Evolutionary conservation across 805 yeast species (phyloP).

Genomic region (Wickerhamomyces strasburgensis): DNA sequence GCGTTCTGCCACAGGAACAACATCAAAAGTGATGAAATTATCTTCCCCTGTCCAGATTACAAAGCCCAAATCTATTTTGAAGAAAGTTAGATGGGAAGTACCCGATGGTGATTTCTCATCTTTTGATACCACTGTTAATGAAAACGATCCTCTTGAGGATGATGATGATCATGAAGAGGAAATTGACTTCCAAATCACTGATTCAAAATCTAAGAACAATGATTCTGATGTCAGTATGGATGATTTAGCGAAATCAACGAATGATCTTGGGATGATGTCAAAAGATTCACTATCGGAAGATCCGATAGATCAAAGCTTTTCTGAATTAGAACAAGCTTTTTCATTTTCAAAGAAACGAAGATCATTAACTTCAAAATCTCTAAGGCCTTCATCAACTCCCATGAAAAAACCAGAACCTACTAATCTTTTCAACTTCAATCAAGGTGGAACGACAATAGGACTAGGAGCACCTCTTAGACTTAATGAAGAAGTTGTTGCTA

Average conservation of each 20-base stretch:
- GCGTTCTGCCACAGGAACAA: constrained; percentile 7
- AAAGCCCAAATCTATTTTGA: constrained; percentile 22
- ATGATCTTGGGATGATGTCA: constrained; percentile 15
- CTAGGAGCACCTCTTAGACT: constrained; percentile 19
- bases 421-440: background rate
- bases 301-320: constrained; percentile 12
- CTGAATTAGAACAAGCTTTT: constrained; percentile 16
- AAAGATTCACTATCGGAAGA: constrained; percentile 13
- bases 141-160: background rate
- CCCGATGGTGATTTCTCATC: constrained; percentile 20
- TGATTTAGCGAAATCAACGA: constrained; percentile 21
- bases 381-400: constrained; percentile 13
- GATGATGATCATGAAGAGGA: constrained; percentile 5
- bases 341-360: constrained; percentile 17
- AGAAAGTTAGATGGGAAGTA: constrained; percentile 45
- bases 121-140: background rate
- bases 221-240: constrained; percentile 25
- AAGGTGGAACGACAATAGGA: background rate
- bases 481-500: constrained; percentile 2
- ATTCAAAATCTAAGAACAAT: too few relatives aligned
- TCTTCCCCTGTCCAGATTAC: constrained; percentile 15
- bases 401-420: background rate
- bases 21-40: constrained; percentile 14
- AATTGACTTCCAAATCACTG: too few relatives aligned
- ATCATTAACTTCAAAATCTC: constrained; percentile 22